Base-by-base conservation (phyloP, 495 filamentous ascomycete genomes). In the Staphylotrichum tortipilum region DNA sequence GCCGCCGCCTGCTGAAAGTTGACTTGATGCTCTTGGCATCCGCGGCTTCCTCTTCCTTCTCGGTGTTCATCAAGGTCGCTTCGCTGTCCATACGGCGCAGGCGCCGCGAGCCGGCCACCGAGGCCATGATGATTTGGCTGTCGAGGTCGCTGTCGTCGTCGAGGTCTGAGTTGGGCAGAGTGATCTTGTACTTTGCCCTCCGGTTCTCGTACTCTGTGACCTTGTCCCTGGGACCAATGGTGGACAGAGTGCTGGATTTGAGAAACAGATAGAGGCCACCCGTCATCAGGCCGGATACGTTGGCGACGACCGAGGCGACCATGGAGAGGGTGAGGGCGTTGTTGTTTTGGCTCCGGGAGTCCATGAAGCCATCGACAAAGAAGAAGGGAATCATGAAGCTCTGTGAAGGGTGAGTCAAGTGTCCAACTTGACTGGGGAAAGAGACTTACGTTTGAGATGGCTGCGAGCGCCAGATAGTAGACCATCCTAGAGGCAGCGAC, bases 231-330 rank as follows among this genome's bases (percentile, higher is more conserved):
- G 69, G 68, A 0, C 64, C 56, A 38, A 73, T 70, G 14, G 63
- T 71, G 14, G 65, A 64, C 12, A 67, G 51, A 0, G 65, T 68
- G 43, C 65, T 69, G 3, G 67, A 72, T 50, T 73, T 73, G 52
- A 76, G 62, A 47, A 74, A 74, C 4, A 76, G 60, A 46, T 76
- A 70, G 26, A 76, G 62, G 4, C 69, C 69, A 21, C 72, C 71
- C 4, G 68, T 74, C 66, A 68, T 68, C 28, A 76, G 53, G 0
- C 72, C 72, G 0, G 72, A 72, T 1, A 76, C 61, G 37, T 72
- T 74, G n/a, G 71, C 66, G 5, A 70, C 71, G 7, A 76, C 71
- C 8, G 71, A 62, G 19, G 69, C 65, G 29, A 76, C 63, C 71
- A 73, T 74, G 3, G 65, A 65, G 2, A 76, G 40, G 6, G 62